Evolutionary conservation across 371 early-diverging fungal species (phyloP), one percentile per base, ranked within the genome.

Genomic region (Apophysomyces ossiformis): DNA sequence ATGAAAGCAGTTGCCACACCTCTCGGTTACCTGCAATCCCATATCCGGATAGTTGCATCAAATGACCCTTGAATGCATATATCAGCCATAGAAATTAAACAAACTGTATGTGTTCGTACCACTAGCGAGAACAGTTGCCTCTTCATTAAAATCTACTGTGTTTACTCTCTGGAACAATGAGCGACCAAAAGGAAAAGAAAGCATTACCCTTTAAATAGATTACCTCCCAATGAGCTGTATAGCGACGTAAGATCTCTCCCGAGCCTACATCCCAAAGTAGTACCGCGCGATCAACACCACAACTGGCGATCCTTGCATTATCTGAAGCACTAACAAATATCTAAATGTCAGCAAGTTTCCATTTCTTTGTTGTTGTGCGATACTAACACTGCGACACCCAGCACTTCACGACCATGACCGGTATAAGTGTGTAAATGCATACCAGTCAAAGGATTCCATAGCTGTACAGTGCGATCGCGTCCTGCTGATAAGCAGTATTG

Each of bases 331-430:
- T 87, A 63, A 7, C 32, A 11, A 39, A 70, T 11, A 50, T 26
- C 32, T 2, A 26, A 26, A 26, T 5, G 21, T 7, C 21, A 32
- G 60, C 13, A 35, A 35, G n/a, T 41, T 1, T 57, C 37, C 21
- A 13, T 13, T 6, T 41, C n/a, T 32, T 26, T 7, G 41, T 1
- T 21, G 12, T 43, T 37, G 9, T 50, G 16, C 21, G 54, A 8
- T 21, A 50, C 54, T 4, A 21, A 95, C 85, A 95, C 82, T 37
- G 89, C 86, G 7, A 96, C 64, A n/a, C 84, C 92, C 9, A 92
- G 84, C 0, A 97, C 88, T 46, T 93, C 95, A 75, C 93, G 89
- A 11, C 94, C 95, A 70, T 97, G 97, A 0, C 91, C 95, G n/a
- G 81, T 77, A 69, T 93, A 96, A 0, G 87, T 85, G 63, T 92